These are phyloP conservation scores for Geotrichum candidum DNA, from an alignment of 1,139 yeast genomes.

Conservation along the genomic window DNA sequence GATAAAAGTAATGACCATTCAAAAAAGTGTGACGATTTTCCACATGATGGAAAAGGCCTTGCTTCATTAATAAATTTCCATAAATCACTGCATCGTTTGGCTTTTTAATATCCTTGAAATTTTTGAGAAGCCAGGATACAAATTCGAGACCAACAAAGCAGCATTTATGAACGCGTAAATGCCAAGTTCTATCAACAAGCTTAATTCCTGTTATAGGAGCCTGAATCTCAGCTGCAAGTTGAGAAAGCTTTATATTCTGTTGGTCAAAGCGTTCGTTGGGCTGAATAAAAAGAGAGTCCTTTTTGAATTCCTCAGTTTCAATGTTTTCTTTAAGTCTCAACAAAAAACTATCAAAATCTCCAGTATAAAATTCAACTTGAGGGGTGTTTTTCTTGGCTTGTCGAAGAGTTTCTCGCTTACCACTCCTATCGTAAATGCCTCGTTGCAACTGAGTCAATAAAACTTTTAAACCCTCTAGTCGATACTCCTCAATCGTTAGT, in stretches of 20 bases:
- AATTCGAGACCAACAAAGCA: slow-evolving; percentile 84
- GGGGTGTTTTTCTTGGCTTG: slow-evolving; percentile 53
- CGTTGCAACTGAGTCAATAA: slow-evolving; percentile 63
- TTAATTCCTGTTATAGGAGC: slow-evolving; percentile 47
- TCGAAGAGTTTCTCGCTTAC: slow-evolving; percentile 25
- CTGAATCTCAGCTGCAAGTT: slow-evolving; percentile 63
- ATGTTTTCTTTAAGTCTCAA: slow-evolving; percentile 39
- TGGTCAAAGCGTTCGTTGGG: slow-evolving; percentile 35
- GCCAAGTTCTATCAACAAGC: slow-evolving; percentile 84
- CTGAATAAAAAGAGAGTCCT: slow-evolving; percentile 35
- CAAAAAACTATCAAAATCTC: slow-evolving; percentile 67
- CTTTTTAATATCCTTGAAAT: slow-evolving; percentile 70
- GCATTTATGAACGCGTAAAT: slow-evolving; percentile 67
- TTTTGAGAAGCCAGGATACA: slow-evolving; percentile 76
- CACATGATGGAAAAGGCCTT: slow-evolving; percentile 71
- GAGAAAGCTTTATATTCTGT: slow-evolving; percentile 40
- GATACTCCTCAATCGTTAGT: slow-evolving; percentile 70
- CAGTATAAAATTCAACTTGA: slow-evolving; percentile 82
- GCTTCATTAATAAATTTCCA: slow-evolving; percentile 71
- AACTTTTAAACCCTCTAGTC: slow-evolving; percentile 79
- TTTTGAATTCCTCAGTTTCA: slow-evolving; percentile 18
- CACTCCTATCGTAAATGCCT: slow-evolving; percentile 46
- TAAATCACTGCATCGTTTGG: slow-evolving; percentile 76
- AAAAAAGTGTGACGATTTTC: slow-evolving; percentile 75
- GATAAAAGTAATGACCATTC: slow-evolving; percentile 91